These are phyloP conservation scores for Hemisphaericaspora xylofermentans DNA, from an alignment of 1,139 yeast genomes.

Conservation along the genomic window DNA sequence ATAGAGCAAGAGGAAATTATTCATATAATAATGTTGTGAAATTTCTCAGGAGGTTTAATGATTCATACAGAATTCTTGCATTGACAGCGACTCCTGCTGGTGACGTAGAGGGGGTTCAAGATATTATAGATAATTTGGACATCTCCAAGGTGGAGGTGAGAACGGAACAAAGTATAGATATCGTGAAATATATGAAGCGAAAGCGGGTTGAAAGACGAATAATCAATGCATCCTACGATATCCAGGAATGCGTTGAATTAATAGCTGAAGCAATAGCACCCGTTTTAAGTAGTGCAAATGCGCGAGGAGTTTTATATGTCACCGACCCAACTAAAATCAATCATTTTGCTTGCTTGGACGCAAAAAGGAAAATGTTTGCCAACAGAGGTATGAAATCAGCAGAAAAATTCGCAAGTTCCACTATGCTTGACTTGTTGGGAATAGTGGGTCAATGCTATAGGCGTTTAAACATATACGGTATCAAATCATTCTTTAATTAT, in stretches of 20 bases:
- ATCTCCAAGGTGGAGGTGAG: conserved; percentile 82
- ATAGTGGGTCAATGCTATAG: conserved; percentile 74
- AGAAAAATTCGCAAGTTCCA: conserved; percentile 67
- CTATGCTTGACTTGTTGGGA: conserved; percentile 59
- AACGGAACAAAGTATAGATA: conserved; percentile 82
- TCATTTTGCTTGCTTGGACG: conserved; percentile 70
- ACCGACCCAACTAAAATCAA: conserved; percentile 68
- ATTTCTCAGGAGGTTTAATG: conserved; percentile 60
- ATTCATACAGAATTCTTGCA: conserved; percentile 74
- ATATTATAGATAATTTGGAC: conserved; percentile 66
- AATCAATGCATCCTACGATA: conserved; percentile 54
- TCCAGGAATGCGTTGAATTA: conserved; percentile 47
- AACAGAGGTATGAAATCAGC: conserved; percentile 62
- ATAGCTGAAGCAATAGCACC: conserved; percentile 60
- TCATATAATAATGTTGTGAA: conserved; percentile 82
- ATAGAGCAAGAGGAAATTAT: conserved; percentile 85
- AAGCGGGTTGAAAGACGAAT: conserved; percentile 61
- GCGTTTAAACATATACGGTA: conserved; percentile 77
- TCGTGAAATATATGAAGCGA: conserved; percentile 73
- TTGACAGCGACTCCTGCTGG: conserved; percentile 96
- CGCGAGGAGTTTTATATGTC: conserved; percentile 58
- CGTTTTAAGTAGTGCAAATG: conserved; percentile 60
- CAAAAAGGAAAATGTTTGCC: conserved; percentile 54
- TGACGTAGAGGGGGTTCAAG: conserved; percentile 84
- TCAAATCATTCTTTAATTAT: conserved; percentile 69